Base-by-base conservation (phyloP, 2,329 filamentous ascomycete species). In the Neopestalotiopsis sp. region DNA sequence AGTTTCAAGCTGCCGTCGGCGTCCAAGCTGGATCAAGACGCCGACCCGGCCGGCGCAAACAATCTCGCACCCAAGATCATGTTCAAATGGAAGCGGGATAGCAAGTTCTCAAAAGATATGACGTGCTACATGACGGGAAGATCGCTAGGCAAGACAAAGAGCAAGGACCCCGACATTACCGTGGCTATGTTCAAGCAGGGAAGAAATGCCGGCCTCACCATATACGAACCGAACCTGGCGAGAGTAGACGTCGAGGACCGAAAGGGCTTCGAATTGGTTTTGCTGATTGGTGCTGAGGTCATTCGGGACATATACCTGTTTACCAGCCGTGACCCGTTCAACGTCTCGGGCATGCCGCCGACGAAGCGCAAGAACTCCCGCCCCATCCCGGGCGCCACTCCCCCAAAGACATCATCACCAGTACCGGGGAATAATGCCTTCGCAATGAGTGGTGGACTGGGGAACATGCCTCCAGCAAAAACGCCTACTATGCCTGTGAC, bases 151-250 rank as follows among this genome's bases (percentile, higher is more conserved):
- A 89, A 88, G 28, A 93, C 91, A 81, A 93, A 93, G 84, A 92
- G 86, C 83, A 95, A 93, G 78, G 96, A 99, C 78, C 95, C 96
- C 0, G 96, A 98, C 80, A 98, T 98, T 74, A 95, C 94, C 0
- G 87, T 98, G n/a, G 94, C 94, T 2, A 88, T 98, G 74, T 97
- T 95, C 84, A 90, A 92, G 72, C 87, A 88, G 20, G 85, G 91
- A 32, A 91, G 89, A 73, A 81, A 95, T 74, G 83, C 82, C 45
- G 77, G 80, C 38, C 81, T 98, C 69, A 97, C 95, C 1, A 87
- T 99, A 57, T 98, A 98, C 83, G 93, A 99, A 80, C 93, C 95
- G 4, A 98, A 98, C 77, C 85, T 98, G 76, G 91, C 92, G 70
- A 88, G 96, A 6, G 92, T 98, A 12, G 95, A 98, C 58, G 90